Evolutionary conservation across 805 yeast genomes (phyloP).

Genomic region (Yarrowia sp.): DNA sequence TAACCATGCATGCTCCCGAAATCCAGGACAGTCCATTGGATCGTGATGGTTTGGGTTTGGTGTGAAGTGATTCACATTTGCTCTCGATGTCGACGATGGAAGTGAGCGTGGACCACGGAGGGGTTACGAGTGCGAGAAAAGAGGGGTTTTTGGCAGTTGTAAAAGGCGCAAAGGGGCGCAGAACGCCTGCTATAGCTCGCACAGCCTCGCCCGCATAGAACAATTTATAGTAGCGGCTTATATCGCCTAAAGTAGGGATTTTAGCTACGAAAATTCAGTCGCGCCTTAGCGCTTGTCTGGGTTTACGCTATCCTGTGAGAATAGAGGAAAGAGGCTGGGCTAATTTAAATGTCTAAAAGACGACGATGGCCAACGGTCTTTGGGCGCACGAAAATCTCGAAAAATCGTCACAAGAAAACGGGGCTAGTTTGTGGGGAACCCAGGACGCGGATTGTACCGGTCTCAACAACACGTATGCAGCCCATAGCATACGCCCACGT

Average conservation of each 20-base stretch:
- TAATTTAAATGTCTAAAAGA: neutral
- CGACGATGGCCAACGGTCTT: neutral
- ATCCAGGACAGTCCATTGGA: neutral
- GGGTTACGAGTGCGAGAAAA: neutral
- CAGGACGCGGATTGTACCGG: no score
- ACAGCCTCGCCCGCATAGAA: neutral
- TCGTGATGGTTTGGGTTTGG: neutral
- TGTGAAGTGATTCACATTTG: neutral
- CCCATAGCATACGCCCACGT: no score
- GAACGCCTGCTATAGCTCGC: no score
- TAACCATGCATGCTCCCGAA: slow-evolving; percentile 3
- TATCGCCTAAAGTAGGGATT: neutral
- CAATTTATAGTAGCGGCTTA: neutral
- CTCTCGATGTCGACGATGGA: slow-evolving; percentile 16
- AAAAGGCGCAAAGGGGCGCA: no score
- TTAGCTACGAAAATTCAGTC: slow-evolving; percentile 6
- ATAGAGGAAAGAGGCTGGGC: neutral
- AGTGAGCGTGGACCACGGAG: neutral
- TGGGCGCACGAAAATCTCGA: no score
- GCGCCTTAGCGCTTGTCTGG: neutral
- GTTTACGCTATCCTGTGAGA: neutral
- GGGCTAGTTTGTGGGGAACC: no score
- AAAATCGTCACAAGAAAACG: neutral
- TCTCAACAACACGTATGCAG: no score
- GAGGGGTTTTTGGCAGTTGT: neutral